Conservation (phyloP, 768 basidiomycete genomes). For the Pulveroboletus sp. region DNA sequence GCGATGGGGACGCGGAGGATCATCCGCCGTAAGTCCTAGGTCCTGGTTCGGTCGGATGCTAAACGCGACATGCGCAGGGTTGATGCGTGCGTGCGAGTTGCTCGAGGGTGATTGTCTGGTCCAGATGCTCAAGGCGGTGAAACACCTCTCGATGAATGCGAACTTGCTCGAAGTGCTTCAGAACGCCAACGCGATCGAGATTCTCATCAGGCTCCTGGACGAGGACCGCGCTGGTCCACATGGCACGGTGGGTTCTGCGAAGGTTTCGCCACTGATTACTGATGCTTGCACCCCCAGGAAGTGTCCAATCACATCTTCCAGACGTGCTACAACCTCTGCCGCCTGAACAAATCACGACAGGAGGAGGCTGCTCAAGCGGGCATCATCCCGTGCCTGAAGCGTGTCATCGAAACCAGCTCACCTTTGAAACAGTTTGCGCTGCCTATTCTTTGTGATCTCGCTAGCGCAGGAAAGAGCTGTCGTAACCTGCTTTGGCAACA, state of each 20-base stretch:
- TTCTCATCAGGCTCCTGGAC: conserved; percentile 80
- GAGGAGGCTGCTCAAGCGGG: conserved; percentile 97
- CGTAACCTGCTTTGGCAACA: conserved; percentile 90
- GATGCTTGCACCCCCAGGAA: conserved; percentile 57
- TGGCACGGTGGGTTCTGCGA: conserved; percentile 69
- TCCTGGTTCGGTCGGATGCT: conserved; percentile 1
- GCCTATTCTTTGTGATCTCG: conserved; percentile 94
- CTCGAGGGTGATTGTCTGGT: conserved; percentile 88
- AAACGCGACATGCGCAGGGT: conserved; percentile 45
- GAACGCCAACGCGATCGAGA: conserved; percentile 92
- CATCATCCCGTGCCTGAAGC: conserved; percentile 87
- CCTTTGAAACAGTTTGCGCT: conserved; percentile 96
- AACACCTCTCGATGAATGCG: conserved; percentile 93
- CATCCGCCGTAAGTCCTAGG: conserved; percentile 65
- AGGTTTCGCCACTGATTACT: too few relatives aligned
- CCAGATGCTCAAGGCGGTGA: conserved; percentile 88
- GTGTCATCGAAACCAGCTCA: conserved; percentile 82
- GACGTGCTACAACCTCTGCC: conserved; percentile 94
- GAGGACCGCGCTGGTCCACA: conserved; percentile 76
- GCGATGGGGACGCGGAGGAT: conserved; percentile 89
- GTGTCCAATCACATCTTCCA: conserved; percentile 97
- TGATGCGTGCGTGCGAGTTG: conserved; percentile 82
- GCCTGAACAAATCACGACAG: conserved; percentile 89
- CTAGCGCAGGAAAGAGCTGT: conserved; percentile 91
- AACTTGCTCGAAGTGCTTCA: conserved; percentile 89